phyloP scores from a whole-genome alignment of 148 eudicot species.

The Spergularia marina region DNA sequence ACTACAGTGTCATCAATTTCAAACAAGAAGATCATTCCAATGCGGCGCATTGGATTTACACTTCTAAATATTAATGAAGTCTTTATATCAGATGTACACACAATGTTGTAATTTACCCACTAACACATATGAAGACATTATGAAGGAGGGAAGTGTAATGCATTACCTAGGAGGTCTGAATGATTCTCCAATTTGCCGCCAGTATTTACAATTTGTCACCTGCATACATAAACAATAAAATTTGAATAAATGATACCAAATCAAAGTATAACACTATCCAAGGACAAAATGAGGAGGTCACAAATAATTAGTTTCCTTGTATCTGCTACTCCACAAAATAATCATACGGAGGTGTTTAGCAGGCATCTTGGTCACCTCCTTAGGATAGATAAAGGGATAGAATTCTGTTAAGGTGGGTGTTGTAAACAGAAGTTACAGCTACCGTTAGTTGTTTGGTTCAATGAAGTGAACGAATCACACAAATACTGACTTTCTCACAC shows the following conservation, averaged over 20 bases:
- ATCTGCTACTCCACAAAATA: not conserved
- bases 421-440: not conserved
- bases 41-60: not conserved
- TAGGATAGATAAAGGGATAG: not conserved
- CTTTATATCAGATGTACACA: not conserved
- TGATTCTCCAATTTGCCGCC: constrained; percentile 95
- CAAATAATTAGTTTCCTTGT: not conserved
- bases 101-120: not conserved
- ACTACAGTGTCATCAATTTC: not conserved
- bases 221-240: constrained; percentile 23
- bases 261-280: not conserved
- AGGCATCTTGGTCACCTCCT: not conserved
- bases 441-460: not conserved
- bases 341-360: not conserved
- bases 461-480: not conserved
- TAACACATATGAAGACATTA: not conserved
- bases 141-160: not conserved
- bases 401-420: not conserved
- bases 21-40: not conserved
- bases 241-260: constrained; percentile 14
- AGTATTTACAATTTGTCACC: constrained; percentile 79
- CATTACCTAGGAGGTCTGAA: constrained; percentile 86
- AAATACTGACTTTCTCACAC: no score
- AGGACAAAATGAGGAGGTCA: not conserved
- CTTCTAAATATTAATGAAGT: not conserved